Percentiles rank a stretch among this genome's conserved stretches.
phyloP scores from a whole-genome alignment of 495 filamentous ascomycete species.

The Trichoderma parareesei region DNA sequence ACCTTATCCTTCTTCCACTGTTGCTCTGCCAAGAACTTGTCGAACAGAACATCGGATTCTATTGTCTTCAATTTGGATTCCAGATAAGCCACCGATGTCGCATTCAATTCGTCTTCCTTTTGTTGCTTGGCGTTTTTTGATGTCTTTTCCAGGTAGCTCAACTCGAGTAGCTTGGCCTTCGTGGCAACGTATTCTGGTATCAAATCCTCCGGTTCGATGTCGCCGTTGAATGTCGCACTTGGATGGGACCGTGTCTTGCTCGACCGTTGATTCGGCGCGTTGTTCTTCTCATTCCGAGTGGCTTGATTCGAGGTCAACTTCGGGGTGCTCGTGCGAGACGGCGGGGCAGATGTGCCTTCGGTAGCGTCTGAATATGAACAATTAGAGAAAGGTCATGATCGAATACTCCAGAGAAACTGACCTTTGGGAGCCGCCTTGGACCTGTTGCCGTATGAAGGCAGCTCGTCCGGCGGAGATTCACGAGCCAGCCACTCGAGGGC shows the following conservation, averaged over 20 bases:
- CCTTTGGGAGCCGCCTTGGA: conserved; percentile 26
- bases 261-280: conserved; percentile 1
- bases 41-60: conserved; percentile 80
- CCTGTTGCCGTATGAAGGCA: conserved; percentile 58
- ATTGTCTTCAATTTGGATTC: conserved; percentile 65
- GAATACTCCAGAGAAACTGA: conserved; percentile 12
- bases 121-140: conserved; percentile 29
- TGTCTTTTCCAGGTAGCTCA: conserved; percentile 27
- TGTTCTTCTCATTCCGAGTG: conserved; percentile 24
- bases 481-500: conserved; percentile 79
- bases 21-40: conserved; percentile 63
- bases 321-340: conserved; percentile 17
- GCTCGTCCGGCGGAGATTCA: conserved; percentile 56
- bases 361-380: neutral
- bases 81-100: conserved; percentile 49
- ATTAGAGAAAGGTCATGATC: no score
- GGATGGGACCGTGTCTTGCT: conserved; percentile 30
- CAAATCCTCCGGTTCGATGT: conserved; percentile 65
- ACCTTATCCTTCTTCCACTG: conserved; percentile 62
- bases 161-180: conserved; percentile 61
- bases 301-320: conserved; percentile 18
- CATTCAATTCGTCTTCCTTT: conserved; percentile 23
- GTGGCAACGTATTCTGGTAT: conserved; percentile 65
- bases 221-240: conserved; percentile 43
- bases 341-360: neutral